phyloP scores from a whole-genome alignment of 805 yeast genomes.

The Saccharomycopsis vini region DNA sequence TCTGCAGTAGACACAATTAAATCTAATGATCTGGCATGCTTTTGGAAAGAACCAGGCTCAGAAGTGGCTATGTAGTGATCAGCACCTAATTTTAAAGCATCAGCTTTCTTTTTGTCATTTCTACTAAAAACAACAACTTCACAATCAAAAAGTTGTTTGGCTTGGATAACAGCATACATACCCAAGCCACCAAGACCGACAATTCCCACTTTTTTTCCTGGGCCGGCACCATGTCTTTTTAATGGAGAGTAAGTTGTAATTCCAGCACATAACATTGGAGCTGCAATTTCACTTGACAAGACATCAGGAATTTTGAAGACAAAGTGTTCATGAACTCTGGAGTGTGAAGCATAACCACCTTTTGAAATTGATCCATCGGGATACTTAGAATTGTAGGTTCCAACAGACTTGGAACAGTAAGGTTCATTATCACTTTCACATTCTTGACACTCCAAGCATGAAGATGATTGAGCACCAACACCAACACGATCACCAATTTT shows the following conservation, averaged over 20 bases:
- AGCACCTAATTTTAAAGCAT: constrained; percentile 48
- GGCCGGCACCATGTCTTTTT: constrained; percentile 34
- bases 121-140: constrained; percentile 53
- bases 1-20: constrained; percentile 46
- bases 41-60: constrained; percentile 28
- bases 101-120: constrained; percentile 38
- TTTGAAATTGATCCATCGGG: constrained; percentile 38
- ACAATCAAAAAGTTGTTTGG: constrained; percentile 56
- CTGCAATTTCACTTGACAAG: constrained; percentile 34
- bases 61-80: constrained; percentile 43
- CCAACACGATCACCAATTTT: constrained; percentile 40
- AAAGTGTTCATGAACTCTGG: constrained; percentile 35
- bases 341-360: constrained; percentile 45
- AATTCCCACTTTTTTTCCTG: constrained; percentile 44
- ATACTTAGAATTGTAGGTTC: constrained; percentile 29
- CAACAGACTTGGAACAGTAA: constrained; percentile 30
- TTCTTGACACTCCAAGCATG: constrained; percentile 31
- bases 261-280: constrained; percentile 52
- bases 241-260: constrained; percentile 46
- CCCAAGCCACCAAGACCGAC: constrained; percentile 65
- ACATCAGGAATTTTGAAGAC: constrained; percentile 41
- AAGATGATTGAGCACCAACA: constrained; percentile 35
- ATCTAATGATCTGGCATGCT: constrained; percentile 33
- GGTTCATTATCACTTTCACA: constrained; percentile 33
- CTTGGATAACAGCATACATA: constrained; percentile 51